Conservation (phyloP, 2,329 filamentous ascomycete species). For the Colletotrichum truncatum region DNA sequence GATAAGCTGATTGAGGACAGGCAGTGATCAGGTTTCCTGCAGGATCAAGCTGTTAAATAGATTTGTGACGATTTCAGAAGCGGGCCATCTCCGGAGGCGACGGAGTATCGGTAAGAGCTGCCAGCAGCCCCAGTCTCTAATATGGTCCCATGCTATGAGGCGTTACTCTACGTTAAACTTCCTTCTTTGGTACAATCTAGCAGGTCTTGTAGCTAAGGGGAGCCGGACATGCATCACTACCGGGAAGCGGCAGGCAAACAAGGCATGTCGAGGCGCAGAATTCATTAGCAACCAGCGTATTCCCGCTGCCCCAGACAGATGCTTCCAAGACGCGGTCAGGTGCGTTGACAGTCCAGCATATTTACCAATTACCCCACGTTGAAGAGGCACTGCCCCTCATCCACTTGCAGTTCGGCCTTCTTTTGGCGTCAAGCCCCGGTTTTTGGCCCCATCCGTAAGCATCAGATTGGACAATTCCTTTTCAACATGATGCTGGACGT, state of each 20-base stretch:
- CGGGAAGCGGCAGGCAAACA: neutral
- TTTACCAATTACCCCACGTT: conserved; percentile 19
- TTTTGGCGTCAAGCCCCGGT: neutral
- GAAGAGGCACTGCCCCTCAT: conserved; percentile 15
- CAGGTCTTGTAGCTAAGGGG: neutral
- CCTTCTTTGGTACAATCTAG: neutral
- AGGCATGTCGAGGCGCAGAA: conserved; percentile 1
- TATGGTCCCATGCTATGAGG: neutral
- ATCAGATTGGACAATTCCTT: conserved; percentile 12
- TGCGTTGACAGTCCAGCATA: neutral
- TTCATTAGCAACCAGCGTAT: neutral
- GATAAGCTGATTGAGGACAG: neutral
- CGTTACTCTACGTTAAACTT: neutral
- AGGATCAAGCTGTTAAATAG: conserved; percentile 22
- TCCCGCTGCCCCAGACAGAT: neutral
- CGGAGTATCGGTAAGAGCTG: neutral
- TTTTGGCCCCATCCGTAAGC: neutral
- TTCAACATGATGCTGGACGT: conserved; percentile 10
- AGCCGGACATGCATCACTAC: neutral
- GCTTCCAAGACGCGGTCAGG: neutral
- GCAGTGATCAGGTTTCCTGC: neutral
- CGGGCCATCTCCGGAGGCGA: conserved; percentile 12
- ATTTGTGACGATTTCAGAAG: conserved; percentile 5
- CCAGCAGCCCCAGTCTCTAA: conserved; percentile 2
- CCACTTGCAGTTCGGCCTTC: conserved; percentile 6